Base-by-base conservation (phyloP, 2,329 filamentous ascomycete species). In the Stagonosporopsis rhizophila region DNA sequence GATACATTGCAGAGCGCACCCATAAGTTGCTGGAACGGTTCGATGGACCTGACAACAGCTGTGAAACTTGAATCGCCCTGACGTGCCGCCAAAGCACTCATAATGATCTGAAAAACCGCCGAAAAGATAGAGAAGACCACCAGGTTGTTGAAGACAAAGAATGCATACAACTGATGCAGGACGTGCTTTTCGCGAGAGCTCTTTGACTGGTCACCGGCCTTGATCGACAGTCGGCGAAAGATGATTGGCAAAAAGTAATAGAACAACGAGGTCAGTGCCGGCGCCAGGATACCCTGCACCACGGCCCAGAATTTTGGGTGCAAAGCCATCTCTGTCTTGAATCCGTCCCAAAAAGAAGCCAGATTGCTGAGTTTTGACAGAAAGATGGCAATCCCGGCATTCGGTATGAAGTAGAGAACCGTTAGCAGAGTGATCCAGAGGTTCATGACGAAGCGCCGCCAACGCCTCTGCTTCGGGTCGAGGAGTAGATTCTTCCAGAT, bases 121-220 rank as follows among this genome's bases (percentile, higher is more conserved):
- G 90, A 91, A 76, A 98, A 98, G 14, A 96, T 81, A 11, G 93
- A 97, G 77, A 98, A 98, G 55, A 98, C 88, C 64, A 99, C 81
- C 52, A 99, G 78, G 72, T 98, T 98, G 84, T 99, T 99, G 82
- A 99, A 92, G 48, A 97, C 86, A 77, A 99, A 99, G 80, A 99
- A 99, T 17, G 90, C 85, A 77, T 96, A 99, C 2, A 99, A 83
- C 76, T 96, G 96, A 60, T 87, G 88, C 56, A 95, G 84, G 48
- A 99, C 95, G 75, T 98, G 94, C 27, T 92, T 85, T 74, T 99
- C 95, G 51, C 95, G 87, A 23, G 91, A 91, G 0, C 91, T 96
- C 78, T 98, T 99, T 44, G 92, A 96, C 62, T 90, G 84, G 72
- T 98, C 94, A 61, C 95, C 95, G 4, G 91, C 90, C 64, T 86